These are phyloP conservation scores for Ceratocystis destructans DNA, from an alignment of 2,329 filamentous ascomycete genomes.

Conservation along the genomic window DNA sequence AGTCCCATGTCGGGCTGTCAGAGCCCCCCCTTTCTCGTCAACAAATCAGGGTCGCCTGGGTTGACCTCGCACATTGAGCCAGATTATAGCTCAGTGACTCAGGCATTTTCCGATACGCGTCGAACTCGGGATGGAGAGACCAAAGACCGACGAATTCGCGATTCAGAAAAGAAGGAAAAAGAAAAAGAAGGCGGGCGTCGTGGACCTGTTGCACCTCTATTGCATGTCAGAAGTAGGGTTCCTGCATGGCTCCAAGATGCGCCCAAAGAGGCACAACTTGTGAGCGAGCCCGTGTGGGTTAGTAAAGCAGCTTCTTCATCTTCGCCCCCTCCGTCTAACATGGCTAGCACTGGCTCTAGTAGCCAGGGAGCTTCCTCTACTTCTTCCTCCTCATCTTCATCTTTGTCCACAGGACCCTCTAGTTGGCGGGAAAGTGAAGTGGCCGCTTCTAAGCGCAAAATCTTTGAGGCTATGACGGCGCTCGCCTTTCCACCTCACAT, in stretches of 20 bases:
- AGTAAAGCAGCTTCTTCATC: background rate
- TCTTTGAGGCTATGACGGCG: conserved; percentile 1
- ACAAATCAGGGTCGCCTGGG: conserved; percentile 48
- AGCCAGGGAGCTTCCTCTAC: background rate
- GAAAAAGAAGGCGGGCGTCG: conserved; percentile 6
- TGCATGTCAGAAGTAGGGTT: conserved; percentile 1
- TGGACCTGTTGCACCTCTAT: background rate
- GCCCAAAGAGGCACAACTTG: background rate
- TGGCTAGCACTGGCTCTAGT: background rate
- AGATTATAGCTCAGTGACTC: conserved; percentile 33
- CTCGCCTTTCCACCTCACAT: background rate
- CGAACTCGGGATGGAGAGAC: background rate
- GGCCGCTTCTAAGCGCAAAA: background rate
- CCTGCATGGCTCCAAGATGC: conserved; percentile 7
- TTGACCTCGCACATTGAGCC: conserved; percentile 61
- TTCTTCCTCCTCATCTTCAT: background rate
- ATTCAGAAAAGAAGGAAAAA: background rate
- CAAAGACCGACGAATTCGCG: background rate
- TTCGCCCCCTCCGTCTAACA: background rate
- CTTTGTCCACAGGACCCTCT: background rate
- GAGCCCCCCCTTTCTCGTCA: conserved; percentile 50
- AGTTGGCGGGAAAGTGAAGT: background rate
- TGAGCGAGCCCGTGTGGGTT: background rate
- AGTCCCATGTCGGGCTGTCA: conserved; percentile 54
- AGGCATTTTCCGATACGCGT: background rate